A percentile compares a stretch with the other conserved stretches of the same genome.
Evolutionary conservation across 371 early-diverging fungal genomes (phyloP).

Genomic region (Chytridium lagenaria): DNA sequence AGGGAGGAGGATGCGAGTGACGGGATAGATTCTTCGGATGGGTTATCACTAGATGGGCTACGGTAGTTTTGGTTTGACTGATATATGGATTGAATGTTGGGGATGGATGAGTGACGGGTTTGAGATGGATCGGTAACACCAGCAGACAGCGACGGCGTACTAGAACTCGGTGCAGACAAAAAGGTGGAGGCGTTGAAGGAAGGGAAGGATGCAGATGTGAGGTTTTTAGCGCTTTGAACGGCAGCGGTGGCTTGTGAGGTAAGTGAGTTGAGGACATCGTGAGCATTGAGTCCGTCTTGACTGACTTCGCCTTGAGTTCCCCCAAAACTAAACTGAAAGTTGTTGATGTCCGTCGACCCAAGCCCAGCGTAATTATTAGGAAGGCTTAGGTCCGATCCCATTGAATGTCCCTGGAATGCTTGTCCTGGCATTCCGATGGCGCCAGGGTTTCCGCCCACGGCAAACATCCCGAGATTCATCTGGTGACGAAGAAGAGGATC

Average conservation of each 20-base stretch:
- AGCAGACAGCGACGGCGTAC: no score
- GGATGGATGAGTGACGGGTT: not conserved
- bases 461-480: not conserved
- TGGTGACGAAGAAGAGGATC: not conserved
- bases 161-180: no score
- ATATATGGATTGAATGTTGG: no score
- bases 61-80: no score
- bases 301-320: not conserved
- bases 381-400: no score
- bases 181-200: not conserved
- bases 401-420: no score
- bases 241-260: not conserved
- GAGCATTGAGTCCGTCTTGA: not conserved
- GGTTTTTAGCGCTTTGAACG: not conserved
- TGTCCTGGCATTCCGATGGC: not conserved
- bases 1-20: not conserved
- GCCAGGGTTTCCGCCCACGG: no score
- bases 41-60: not conserved
- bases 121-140: no score
- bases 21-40: not conserved
- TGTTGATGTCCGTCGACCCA: not conserved
- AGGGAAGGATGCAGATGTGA: not conserved
- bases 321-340: not conserved
- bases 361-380: no score
- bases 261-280: not conserved